phyloP scores from a whole-genome alignment of 2,329 filamentous ascomycete genomes.

The Monilinia laxa region DNA sequence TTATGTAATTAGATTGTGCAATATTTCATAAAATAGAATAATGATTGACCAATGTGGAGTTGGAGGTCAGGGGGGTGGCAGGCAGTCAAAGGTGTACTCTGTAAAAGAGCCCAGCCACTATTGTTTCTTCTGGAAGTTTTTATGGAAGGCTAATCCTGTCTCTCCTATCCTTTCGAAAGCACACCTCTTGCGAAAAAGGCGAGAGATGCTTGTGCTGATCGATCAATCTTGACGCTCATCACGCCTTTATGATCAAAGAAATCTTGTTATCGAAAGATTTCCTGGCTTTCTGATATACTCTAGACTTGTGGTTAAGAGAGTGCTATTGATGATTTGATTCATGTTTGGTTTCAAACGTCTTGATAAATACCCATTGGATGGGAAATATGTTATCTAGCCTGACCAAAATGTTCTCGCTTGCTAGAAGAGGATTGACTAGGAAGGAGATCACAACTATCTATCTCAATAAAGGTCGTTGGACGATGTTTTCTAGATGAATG shows the following conservation, averaged over 20 bases:
- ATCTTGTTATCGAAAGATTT: neutral
- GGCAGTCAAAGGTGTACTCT: no score
- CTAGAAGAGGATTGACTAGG: neutral
- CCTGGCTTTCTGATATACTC: neutral
- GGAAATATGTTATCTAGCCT: neutral
- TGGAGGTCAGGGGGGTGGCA: neutral
- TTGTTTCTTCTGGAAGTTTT: neutral
- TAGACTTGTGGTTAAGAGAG: no score
- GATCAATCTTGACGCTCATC: neutral
- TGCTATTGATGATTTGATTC: neutral
- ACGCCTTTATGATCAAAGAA: neutral
- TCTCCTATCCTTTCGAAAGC: neutral
- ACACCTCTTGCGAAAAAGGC: no score
- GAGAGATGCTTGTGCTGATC: conserved; percentile 11
- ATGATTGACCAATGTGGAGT: no score
- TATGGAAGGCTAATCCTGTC: neutral
- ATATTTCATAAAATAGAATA: no score
- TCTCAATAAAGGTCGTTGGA: neutral
- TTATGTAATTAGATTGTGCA: no score
- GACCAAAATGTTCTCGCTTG: neutral
- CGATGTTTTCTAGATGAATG: neutral
- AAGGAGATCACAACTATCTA: neutral
- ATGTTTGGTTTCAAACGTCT: neutral
- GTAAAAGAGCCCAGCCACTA: no score
- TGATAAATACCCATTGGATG: neutral